Evolutionary conservation across 805 yeast genomes (phyloP).

Genomic region (Starmera caribaea): DNA sequence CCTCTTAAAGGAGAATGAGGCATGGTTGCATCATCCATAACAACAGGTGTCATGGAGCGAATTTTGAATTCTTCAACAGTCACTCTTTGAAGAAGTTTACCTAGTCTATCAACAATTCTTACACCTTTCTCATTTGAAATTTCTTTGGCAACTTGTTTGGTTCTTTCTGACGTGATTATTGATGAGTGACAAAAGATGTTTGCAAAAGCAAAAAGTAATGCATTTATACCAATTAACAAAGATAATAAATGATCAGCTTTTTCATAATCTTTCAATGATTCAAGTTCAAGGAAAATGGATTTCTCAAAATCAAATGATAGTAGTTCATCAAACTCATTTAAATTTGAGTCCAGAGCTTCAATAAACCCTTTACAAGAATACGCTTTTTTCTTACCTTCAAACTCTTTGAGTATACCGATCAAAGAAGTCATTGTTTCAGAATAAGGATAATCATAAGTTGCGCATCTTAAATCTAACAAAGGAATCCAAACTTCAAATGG

Average conservation of each 20-base stretch:
- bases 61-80: conserved; percentile 49
- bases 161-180: conserved; percentile 30
- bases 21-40: conserved; percentile 34
- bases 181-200: conserved; percentile 49
- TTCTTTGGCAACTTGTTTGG: conserved; percentile 25
- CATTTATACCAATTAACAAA: conserved; percentile 25
- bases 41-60: conserved; percentile 37
- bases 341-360: conserved; percentile 20
- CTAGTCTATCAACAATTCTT: conserved; percentile 29
- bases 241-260: conserved; percentile 17
- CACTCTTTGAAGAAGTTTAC: conserved; percentile 37
- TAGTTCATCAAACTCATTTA: conserved; percentile 22
- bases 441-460: conserved; percentile 52
- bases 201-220: conserved; percentile 40
- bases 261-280: conserved; percentile 1
- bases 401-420: conserved; percentile 42
- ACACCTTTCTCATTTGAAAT: conserved; percentile 35
- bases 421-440: conserved; percentile 46
- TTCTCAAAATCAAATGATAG: conserved; percentile 9
- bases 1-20: conserved; percentile 22
- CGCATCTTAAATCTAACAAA: conserved; percentile 38
- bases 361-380: conserved; percentile 32
- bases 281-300: conserved; percentile 18
- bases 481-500: conserved; percentile 36
- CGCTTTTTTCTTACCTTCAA: conserved; percentile 45